Evolutionary conservation across 1,284 basidiomycete species (phyloP), one percentile per base, ranked within the genome.

Genomic region (Ustilago vetiveriae): DNA sequence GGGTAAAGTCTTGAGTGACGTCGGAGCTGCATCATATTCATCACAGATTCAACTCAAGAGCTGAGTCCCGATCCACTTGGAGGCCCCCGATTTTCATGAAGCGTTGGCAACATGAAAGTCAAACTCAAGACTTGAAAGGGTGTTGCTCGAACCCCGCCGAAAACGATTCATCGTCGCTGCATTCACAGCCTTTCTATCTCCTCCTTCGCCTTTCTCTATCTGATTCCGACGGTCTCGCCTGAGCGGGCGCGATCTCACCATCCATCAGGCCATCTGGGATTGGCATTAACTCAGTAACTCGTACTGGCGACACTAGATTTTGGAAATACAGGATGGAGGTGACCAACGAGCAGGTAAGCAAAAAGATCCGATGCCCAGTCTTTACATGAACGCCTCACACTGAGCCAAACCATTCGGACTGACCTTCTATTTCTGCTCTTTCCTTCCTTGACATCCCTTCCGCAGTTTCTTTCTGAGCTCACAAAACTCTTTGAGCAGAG

Each of bases 401-500:
- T n/a, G n/a, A n/a, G n/a, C n/a, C n/a, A n/a, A n/a, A n/a, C n/a
- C n/a, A n/a, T n/a, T n/a, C n/a, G n/a, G n/a, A n/a, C n/a, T 19
- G 0, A 13, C 23, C 29, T 19, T 30, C 10, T 35, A 14, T 33
- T 29, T n/a, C 24, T 43, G 13, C 27, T 7, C 27, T 13, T 29
- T 13, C 13, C 27, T 7, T 37, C 8, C 10, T 10, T 2, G 10
- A 11, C 10, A 4, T 22, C 29, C 6, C 30, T 26, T 21, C 5
- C 6, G 17, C 50, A 80, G 77, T 80, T 80, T 54, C 52, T 79
- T 19, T 36, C 50, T 40, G 57, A 68, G 29, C 71, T 80, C 36
- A 43, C 47, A 39, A 57, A 60, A 44, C 64, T 80, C 11, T 79
- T 79, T 32, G 48, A 56, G 29, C 36, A 55, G 5, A 65, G 72